Evolutionary conservation across 352 stramenopile genomes (phyloP).

Genomic region (Globisporangium viniferum): DNA sequence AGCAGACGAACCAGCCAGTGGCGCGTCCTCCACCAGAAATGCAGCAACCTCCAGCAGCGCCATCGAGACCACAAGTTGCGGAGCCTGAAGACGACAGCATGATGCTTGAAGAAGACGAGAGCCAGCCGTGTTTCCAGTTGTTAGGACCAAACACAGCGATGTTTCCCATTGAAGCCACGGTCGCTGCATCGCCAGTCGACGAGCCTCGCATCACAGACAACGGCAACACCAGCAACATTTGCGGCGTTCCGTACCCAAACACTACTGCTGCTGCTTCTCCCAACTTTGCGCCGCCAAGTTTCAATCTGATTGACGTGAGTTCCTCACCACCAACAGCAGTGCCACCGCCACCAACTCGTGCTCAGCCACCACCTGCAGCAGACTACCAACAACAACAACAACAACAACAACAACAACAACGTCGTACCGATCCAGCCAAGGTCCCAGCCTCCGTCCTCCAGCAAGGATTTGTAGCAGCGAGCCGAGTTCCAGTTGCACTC

Average conservation of each 20-base stretch:
- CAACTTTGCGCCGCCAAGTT: not conserved
- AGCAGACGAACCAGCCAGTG: constrained; percentile 1
- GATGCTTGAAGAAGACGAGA: constrained; percentile 20
- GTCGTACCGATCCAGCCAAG: not conserved
- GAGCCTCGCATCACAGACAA: not conserved
- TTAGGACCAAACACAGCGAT: constrained; percentile 26
- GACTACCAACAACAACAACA: not conserved
- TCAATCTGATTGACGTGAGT: constrained; percentile 14
- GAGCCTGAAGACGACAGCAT: constrained; percentile 1
- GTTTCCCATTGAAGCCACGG: constrained; percentile 13
- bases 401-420: not conserved
- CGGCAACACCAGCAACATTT: not conserved
- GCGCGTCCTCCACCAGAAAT: not conserved
- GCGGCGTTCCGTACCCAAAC: not conserved
- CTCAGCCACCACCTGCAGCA: not conserved
- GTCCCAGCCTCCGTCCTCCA: constrained; percentile 3
- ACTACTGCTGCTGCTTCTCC: not conserved
- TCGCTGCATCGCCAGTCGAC: not conserved
- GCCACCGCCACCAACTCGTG: not conserved
- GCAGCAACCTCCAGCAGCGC: not conserved
- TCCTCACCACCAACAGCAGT: constrained; percentile 1
- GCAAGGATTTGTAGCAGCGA: constrained; percentile 15
- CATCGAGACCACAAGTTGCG: not conserved
- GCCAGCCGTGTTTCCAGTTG: constrained; percentile 50
- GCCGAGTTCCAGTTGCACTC: constrained; percentile 13